Evolutionary conservation across 1,139 yeast species (phyloP).

Genomic region (Candida buenavistaensis): DNA sequence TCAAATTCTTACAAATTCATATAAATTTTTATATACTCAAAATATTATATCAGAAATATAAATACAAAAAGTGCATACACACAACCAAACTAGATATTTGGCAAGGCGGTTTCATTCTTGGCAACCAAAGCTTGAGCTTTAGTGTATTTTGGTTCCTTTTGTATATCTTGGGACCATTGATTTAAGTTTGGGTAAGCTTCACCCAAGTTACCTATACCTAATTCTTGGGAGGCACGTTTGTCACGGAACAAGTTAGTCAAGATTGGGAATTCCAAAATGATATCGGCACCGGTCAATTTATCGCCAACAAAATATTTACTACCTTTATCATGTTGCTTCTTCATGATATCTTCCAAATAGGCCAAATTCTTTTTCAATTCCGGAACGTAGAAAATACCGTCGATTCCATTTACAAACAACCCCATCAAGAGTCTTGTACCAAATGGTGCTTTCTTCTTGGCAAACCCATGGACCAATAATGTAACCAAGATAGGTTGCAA

Average conservation of each 20-base stretch:
- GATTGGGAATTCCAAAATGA: conserved; percentile 39
- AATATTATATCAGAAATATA: too few species aligned
- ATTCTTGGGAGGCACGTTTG: background rate
- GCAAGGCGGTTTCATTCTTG: conserved; percentile 7
- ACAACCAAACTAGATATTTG: too few species aligned
- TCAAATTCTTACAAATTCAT: too few species aligned
- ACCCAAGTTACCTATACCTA: conserved; percentile 10
- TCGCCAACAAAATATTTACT: conserved; percentile 36
- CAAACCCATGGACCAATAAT: conserved; percentile 27
- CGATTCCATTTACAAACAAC: conserved; percentile 24
- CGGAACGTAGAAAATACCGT: conserved; percentile 26
- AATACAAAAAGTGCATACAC: too few species aligned
- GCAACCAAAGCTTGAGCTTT: conserved; percentile 21
- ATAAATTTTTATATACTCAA: too few species aligned
- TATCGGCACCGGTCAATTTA: conserved; percentile 40
- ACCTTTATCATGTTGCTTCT: conserved; percentile 24
- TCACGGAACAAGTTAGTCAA: conserved; percentile 20
- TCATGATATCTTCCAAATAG: conserved; percentile 32
- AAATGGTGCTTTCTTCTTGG: conserved; percentile 32
- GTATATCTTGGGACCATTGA: conserved; percentile 25
- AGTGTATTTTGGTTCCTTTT: conserved; percentile 19
- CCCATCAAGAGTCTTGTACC: conserved; percentile 26
- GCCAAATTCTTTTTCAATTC: conserved; percentile 26
- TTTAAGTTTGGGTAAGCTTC: conserved; percentile 24
- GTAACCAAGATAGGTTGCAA: conserved; percentile 36